Percentiles rank a stretch among this genome's conserved stretches.
Conservation (phyloP, 495 filamentous ascomycete genomes). For the Aspergillus avenaceus region DNA sequence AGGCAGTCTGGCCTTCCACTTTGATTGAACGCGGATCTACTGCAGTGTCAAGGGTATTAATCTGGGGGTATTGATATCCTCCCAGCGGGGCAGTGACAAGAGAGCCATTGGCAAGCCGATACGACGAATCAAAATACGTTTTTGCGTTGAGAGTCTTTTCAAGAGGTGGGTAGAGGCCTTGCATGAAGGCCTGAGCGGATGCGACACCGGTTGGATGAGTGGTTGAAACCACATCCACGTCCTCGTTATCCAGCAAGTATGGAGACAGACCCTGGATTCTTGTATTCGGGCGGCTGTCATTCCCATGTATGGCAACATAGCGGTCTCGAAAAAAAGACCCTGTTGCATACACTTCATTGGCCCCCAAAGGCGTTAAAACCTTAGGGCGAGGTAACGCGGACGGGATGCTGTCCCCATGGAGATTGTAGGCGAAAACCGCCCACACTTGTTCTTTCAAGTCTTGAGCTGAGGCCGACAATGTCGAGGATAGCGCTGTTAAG, state of each 20-base stretch:
- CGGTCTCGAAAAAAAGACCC: conserved; percentile 58
- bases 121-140: conserved; percentile 31
- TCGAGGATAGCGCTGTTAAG: conserved; percentile 11
- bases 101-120: conserved; percentile 56
- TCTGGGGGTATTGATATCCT: conserved; percentile 70
- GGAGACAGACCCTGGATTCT: conserved; percentile 40
- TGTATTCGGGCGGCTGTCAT: conserved; percentile 29
- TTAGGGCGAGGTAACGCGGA: conserved; percentile 44
- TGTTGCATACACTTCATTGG: conserved; percentile 57
- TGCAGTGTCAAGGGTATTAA: conserved; percentile 47
- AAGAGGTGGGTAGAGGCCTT: conserved; percentile 76
- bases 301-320: conserved; percentile 47
- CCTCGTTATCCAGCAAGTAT: conserved; percentile 39
- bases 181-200: conserved; percentile 72
- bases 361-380: conserved; percentile 63
- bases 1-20: conserved; percentile 56
- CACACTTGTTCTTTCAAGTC: conserved; percentile 53
- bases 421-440: conserved; percentile 65
- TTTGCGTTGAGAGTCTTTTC: conserved; percentile 33
- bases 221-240: conserved; percentile 42
- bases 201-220: conserved; percentile 48
- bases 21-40: conserved; percentile 54
- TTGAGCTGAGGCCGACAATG: conserved; percentile 20
- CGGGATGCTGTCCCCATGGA: conserved; percentile 72
- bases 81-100: conserved; percentile 53